Evolutionary conservation across 1,139 yeast genomes (phyloP), one percentile per base, ranked within the genome.

Genomic region (Lodderomyces theae): DNA sequence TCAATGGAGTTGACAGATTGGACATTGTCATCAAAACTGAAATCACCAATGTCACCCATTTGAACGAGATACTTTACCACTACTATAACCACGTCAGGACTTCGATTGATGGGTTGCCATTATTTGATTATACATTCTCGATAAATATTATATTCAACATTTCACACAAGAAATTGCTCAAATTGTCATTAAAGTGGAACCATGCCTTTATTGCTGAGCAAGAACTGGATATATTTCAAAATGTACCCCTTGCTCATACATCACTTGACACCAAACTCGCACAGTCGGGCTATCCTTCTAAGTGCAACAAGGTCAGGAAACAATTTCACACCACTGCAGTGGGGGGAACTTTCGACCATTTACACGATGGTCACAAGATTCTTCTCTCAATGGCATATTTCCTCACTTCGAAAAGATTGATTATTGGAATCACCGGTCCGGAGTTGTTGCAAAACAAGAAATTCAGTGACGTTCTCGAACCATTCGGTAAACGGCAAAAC

Each of bases 281-380:
- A 22, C 7, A 13, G 7, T 17, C 38, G 7, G 19, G 23, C 13
- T 12, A 22, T 4, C 24, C 28, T 15, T 11, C 34, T 7, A n/a
- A 10, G 5, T 36, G 33, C 22, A 11, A 28, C 3, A 33, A 36
- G 18, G 4, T 24, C 10, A 9, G 12, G 16, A 39, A 38, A 5
- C 37, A 39, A 18, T 49, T 46, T 22, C 13, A 25, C n/a, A 48
- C 49, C 10, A 51, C 53, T 11, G 95, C 95, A 1, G 82, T 90
- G 1, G 98, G 98, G 0, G 99, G 99, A 0, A 94, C 98, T 0
- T 94, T 94, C 65, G 99, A 94, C 57, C 97, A 94, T 62, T 58
- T 94, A 29, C 99, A 94, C 54, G 96, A 86, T 55, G 99, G 98
- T 0, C 99, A 94, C 62, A 88, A 86, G 59, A 82, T 92, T 23